Conservation (phyloP, 2,329 filamentous ascomycete genomes). For the Aureobasidium sp. region DNA sequence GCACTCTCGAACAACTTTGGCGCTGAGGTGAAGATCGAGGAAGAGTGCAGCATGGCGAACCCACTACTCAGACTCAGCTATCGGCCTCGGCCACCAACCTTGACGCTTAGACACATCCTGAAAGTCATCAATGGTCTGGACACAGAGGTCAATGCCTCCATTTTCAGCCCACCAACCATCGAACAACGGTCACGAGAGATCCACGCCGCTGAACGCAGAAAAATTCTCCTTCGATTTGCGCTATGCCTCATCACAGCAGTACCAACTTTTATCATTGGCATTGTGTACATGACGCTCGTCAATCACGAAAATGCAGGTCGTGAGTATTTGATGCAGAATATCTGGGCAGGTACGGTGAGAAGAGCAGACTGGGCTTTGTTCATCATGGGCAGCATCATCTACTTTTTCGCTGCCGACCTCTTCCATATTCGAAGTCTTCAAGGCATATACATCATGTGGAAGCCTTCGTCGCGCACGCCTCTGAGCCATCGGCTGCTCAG, state of each 20-base stretch:
- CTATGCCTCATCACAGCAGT: constrained; percentile 65
- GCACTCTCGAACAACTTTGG: constrained; percentile 48
- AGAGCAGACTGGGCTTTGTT: constrained; percentile 74
- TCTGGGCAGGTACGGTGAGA: constrained; percentile 60
- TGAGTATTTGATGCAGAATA: constrained; percentile 61
- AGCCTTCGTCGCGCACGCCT: constrained; percentile 63
- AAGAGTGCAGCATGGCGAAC: constrained; percentile 49
- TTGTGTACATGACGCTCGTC: constrained; percentile 84
- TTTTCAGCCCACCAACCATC: constrained; percentile 74
- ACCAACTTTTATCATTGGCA: constrained; percentile 78
- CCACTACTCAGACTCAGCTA: constrained; percentile 69
- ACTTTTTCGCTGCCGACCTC: constrained; percentile 76
- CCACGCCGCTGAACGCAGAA: constrained; percentile 60
- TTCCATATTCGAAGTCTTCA: constrained; percentile 76
- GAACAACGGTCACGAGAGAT: constrained; percentile 74
- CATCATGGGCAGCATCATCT: constrained; percentile 75
- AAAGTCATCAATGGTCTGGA: constrained; percentile 60
- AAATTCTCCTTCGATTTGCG: constrained; percentile 62
- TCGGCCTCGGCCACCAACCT: constrained; percentile 54
- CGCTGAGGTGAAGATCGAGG: constrained; percentile 45
- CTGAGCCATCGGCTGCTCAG: constrained; percentile 71
- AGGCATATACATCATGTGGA: constrained; percentile 72
- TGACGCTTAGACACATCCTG: constrained; percentile 72
- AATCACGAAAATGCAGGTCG: constrained; percentile 51
- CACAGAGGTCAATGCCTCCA: constrained; percentile 55